A percentile compares a stretch with the other conserved stretches of the same genome.
Evolutionary conservation across 2,329 filamentous ascomycete species (phyloP).

Genomic region (Fusarium camptoceras): DNA sequence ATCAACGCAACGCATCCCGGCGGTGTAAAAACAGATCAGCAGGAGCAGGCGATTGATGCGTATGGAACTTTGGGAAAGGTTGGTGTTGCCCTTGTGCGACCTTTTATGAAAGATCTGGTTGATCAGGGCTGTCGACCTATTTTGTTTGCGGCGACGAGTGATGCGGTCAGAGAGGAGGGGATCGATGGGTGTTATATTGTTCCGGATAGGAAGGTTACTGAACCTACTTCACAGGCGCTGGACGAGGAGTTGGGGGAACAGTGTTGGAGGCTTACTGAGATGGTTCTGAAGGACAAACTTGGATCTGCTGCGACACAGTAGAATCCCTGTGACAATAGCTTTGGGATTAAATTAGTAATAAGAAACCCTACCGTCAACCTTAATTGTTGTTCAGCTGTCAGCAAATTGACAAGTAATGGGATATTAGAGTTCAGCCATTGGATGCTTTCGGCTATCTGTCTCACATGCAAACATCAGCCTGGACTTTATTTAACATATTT

Average conservation of each 20-base stretch:
- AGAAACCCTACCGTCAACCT: not conserved
- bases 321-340: accelerated
- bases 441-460: not conserved
- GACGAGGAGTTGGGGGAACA: constrained; percentile 1
- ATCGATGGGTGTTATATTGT: constrained; percentile 12
- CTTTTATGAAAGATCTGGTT: constrained; percentile 10
- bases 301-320: not conserved
- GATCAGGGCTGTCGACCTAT: constrained; percentile 11
- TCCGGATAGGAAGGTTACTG: constrained; percentile 2
- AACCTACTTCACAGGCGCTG: constrained; percentile 2
- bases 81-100: not conserved
- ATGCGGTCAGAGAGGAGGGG: not conserved
- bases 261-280: constrained; percentile 1
- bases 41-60: constrained; percentile 5
- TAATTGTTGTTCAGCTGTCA: not conserved
- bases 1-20: constrained; percentile 21
- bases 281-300: not conserved
- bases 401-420: accelerated
- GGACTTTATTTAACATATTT: not conserved
- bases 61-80: constrained; percentile 14
- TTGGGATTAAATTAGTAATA: not conserved
- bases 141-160: constrained; percentile 12
- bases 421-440: not conserved
- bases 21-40: constrained; percentile 12
- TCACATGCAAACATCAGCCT: not conserved